Conservation (phyloP, 257 asterid species). For the Petunia secreta region DNA sequence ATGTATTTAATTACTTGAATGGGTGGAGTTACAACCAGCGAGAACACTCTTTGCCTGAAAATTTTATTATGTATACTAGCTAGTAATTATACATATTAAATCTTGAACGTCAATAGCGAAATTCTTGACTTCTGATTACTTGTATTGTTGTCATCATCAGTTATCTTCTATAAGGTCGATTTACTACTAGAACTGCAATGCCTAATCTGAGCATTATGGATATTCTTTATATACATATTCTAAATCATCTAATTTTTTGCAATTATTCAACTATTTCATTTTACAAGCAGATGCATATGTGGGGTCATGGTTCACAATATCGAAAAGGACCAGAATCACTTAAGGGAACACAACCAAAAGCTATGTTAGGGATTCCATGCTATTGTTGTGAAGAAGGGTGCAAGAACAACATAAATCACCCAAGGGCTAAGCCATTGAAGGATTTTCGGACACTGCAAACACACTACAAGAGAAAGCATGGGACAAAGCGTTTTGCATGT, state of each 20-base stretch:
- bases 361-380: conserved; percentile 62
- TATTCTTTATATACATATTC: not conserved
- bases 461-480: conserved; percentile 72
- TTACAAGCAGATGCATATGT: conserved; percentile 70
- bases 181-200: not conserved
- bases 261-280: not conserved
- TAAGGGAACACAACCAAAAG: conserved; percentile 58
- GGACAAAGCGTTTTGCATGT: conserved; percentile 52
- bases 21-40: too few species aligned
- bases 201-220: too few species aligned
- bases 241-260: not conserved
- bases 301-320: conserved; percentile 78
- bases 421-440: conserved; percentile 59
- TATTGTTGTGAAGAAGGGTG: conserved; percentile 75
- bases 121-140: too few species aligned
- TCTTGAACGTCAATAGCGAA: too few species aligned
- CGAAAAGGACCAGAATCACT: conserved; percentile 69
- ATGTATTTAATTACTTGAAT: too few species aligned
- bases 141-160: not conserved
- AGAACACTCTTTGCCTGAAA: too few species aligned
- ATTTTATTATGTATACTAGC: too few species aligned
- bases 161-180: not conserved
- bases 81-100: too few species aligned
- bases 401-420: conserved; percentile 61
- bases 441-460: conserved; percentile 73